phyloP scores from a whole-genome alignment of 1,284 basidiomycete genomes.

The Athelia sp. region DNA sequence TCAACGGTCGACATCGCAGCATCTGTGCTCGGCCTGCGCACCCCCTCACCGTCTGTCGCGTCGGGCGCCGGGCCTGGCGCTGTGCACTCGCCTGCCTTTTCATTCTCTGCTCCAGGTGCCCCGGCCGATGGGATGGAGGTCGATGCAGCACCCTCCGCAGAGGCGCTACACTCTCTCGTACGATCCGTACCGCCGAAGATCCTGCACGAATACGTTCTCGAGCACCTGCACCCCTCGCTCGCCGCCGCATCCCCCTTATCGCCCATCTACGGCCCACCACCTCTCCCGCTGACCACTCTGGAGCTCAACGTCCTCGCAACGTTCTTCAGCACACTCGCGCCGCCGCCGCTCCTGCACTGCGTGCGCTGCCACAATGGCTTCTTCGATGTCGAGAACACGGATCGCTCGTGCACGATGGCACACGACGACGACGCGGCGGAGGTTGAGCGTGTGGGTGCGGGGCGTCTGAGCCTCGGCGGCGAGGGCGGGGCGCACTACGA shows the following conservation, averaged over 20 bases:
- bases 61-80: slow-evolving; percentile 10
- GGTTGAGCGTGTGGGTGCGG: slow-evolving; percentile 37
- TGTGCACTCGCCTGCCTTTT: slow-evolving; percentile 12
- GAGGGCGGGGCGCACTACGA: slow-evolving; percentile 34
- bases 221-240: slow-evolving; percentile 32
- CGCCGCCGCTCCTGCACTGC: slow-evolving; percentile 66
- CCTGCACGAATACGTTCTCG: slow-evolving; percentile 56
- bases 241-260: slow-evolving; percentile 4
- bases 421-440: slow-evolving; percentile 53
- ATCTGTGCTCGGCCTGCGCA: slow-evolving; percentile 35
- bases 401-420: slow-evolving; percentile 47
- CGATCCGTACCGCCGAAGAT: slow-evolving; percentile 59
- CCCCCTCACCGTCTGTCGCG: slow-evolving; percentile 46
- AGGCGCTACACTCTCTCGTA: slow-evolving; percentile 45
- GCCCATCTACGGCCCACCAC: slow-evolving; percentile 3
- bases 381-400: slow-evolving; percentile 52
- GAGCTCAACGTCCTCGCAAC: slow-evolving; percentile 37
- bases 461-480: neutral
- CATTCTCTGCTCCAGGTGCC: slow-evolving; percentile 9
- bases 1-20: slow-evolving; percentile 7
- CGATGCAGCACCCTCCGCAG: slow-evolving; percentile 3
- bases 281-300: slow-evolving; percentile 19
- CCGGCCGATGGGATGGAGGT: slow-evolving; percentile 1
- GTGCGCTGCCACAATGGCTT: slow-evolving; percentile 65
- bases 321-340: slow-evolving; percentile 56